These are phyloP conservation scores for Corylus americana DNA, from an alignment of 306 rosid genomes.

Conservation along the genomic window DNA sequence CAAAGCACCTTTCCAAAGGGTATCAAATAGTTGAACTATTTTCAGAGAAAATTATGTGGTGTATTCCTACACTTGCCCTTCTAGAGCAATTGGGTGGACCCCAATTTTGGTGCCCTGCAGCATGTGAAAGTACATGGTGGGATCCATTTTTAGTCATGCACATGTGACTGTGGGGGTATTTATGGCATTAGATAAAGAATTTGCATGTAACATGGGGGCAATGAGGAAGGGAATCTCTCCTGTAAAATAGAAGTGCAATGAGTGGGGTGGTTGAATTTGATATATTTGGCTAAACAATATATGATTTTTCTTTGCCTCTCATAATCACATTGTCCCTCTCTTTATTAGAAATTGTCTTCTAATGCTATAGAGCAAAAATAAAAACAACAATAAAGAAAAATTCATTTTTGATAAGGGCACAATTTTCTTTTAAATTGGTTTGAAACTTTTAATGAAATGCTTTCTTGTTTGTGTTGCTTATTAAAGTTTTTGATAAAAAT, in stretches of 20 bases:
- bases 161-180: constrained; percentile 34
- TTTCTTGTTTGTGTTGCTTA: too few species aligned
- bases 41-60: neutral
- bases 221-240: constrained; percentile 30
- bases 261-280: constrained; percentile 41
- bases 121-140: constrained; percentile 24
- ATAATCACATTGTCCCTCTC: constrained; percentile 29
- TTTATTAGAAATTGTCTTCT: constrained; percentile 6
- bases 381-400: too few species aligned
- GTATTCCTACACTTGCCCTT: constrained; percentile 21
- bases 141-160: constrained; percentile 24
- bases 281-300: constrained; percentile 33
- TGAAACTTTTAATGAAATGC: too few species aligned
- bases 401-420: too few species aligned
- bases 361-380: neutral
- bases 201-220: constrained; percentile 27
- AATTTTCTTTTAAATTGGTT: too few species aligned
- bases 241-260: constrained; percentile 24
- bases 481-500: too few species aligned
- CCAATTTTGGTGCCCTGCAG: neutral
- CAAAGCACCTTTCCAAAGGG: neutral
- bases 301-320: constrained; percentile 33
- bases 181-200: constrained; percentile 19
- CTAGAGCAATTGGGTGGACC: constrained; percentile 20
- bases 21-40: too few species aligned